Evolutionary conservation across 148 eudicot species (phyloP), one percentile per base, ranked within the genome.

Genomic region (Simmondsia chinensis): DNA sequence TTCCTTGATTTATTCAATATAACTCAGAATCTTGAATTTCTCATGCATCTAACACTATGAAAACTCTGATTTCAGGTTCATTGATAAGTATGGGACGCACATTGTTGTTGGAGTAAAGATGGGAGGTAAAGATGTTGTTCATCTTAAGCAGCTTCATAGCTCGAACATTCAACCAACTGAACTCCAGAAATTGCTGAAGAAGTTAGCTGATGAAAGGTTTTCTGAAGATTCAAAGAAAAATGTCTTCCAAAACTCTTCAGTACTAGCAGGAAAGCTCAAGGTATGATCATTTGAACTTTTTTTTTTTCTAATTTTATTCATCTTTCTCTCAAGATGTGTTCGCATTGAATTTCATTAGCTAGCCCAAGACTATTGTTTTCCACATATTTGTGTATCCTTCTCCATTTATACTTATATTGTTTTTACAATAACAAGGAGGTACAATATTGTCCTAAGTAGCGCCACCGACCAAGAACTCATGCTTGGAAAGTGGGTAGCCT

Each of bases 121-220:
- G 72, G 97, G 97, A 41, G 97, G 97, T 36, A 91, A 91, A 65
- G 95, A 91, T 76, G 95, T 79, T 38, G 64, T 91, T 50, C 82
- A 91, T 50, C 48, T 91, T 33, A 85, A 79, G 79, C 95, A 85
- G 75, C 83, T 69, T 42, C 64, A 76, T 30, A 63, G 50, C 43
- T 85, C 97, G 56, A 72, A 34, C 50, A 71, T 70, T 30, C 59
- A 65, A 60, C 68, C 85, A 30, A 55, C 69, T 36, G 94, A 91
- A 57, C 70, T 91, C 45, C 88, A 76, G 76, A 72, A 50, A 47
- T 46, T 79, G 32, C 61, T 91, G 54, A 91, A 85, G 76, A 73
- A 76, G 57, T 60, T 68, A 54, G 88, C 88, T 26, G 97, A 82
- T 68, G 76, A 76, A 51, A 63, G 66, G 45, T 85, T 91, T 64